Evolutionary conservation across 495 filamentous ascomycete genomes (phyloP), one percentile per base, ranked within the genome.

Genomic region (Usnea hakonensis): DNA sequence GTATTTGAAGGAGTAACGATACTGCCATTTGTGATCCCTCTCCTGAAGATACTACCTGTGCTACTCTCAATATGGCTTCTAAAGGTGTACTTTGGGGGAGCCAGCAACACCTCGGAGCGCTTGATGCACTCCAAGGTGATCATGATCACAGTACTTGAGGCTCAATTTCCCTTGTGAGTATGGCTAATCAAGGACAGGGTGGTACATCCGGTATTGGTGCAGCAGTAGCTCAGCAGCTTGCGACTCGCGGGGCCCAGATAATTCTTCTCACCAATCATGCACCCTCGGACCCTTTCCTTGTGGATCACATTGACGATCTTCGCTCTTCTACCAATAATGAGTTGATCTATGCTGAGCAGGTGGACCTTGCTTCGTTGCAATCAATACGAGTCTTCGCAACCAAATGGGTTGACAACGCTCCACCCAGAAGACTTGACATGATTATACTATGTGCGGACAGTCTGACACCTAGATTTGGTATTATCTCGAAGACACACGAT

Each of bases 331-430:
- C 90, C n/a, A 81, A 82, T 14, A 99, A 97, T 78, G 79, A 91
- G 23, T 77, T 97, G 60, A 90, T 99, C 67, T 97, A 92, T 68
- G 91, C 95, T 60, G 94, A 99, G 72, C 88, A 95, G 71, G 90
- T 94, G 38, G 92, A 99, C 65, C 85, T 99, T 44, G 75, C 87
- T 32, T 92, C 88, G 16, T 78, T 97, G 21, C 83, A 96, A 69
- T 92, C 87, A 63, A 85, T 99, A 61, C 89, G 94, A 30, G 79
- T 85, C 62, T 99, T 99, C 70, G 94, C 94, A n/a, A 99, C 94
- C 3, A 91, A 91, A 76, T 99, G 95, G 91, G 88, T 97, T 67
- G 92, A 99, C 74, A 99, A 97, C 71, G 83, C 86, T 33, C 92
- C 95, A 0, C 88, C 91, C 26, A 84, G 94, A 41, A 83, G 94